Evolutionary conservation across 1,139 yeast genomes (phyloP).

Genomic region (Magnusiomyces paraingens): DNA sequence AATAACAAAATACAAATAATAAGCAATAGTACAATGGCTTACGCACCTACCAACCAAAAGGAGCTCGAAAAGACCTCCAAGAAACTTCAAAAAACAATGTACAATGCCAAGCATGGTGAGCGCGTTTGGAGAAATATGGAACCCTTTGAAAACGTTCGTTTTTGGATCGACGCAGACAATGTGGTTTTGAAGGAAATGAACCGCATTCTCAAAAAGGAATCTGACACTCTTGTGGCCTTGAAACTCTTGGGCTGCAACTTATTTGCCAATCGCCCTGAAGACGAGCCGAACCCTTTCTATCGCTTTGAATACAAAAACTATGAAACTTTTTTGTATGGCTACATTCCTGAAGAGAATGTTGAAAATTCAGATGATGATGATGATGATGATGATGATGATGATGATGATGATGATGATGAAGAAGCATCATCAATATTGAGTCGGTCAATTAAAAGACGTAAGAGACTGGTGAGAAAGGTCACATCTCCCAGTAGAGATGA

Average conservation of each 20-base stretch:
- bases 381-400: neutral
- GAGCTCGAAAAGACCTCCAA: neutral
- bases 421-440: too few relatives aligned
- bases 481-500: too few relatives aligned
- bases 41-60: neutral
- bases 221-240: neutral
- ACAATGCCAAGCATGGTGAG: neutral
- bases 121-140: neutral
- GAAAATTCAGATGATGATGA: neutral
- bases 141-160: neutral
- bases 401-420: neutral
- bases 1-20: neutral
- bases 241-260: conserved; percentile 1
- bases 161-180: conserved; percentile 4
- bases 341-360: neutral
- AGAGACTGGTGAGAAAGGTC: too few relatives aligned
- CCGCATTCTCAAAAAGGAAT: neutral
- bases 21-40: neutral
- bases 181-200: neutral
- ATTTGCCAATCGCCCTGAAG: conserved; percentile 4
- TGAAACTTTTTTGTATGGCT: conserved; percentile 4
- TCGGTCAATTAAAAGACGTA: too few relatives aligned
- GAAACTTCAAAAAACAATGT: neutral
- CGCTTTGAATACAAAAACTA: neutral
- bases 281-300: conserved; percentile 4